phyloP scores from a whole-genome alignment of 805 yeast species.

The Metschnikowia gruessii region DNA sequence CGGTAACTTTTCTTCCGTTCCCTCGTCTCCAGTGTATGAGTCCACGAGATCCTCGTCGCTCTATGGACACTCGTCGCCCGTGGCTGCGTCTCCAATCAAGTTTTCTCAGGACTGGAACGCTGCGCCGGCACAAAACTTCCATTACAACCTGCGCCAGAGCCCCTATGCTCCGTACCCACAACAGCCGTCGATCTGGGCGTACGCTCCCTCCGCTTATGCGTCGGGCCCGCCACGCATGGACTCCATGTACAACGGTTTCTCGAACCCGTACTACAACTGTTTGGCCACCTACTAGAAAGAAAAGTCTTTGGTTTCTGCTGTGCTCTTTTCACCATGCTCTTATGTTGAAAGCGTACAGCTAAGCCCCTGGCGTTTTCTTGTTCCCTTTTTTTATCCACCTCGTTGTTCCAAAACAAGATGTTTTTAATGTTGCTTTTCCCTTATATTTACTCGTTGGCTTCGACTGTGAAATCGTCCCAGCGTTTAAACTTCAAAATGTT shows the following conservation, averaged over 20 bases:
- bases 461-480: neutral
- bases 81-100: conserved; percentile 26
- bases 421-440: too few relatives aligned
- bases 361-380: too few relatives aligned
- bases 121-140: conserved; percentile 2
- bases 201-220: conserved; percentile 19
- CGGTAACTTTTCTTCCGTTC: conserved; percentile 14
- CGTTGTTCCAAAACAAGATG: too few relatives aligned
- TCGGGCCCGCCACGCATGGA: conserved; percentile 16
- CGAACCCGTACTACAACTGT: conserved; percentile 38
- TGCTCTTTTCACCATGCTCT: neutral
- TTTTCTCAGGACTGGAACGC: conserved; percentile 21
- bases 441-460: too few relatives aligned
- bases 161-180: conserved; percentile 3
- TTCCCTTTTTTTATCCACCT: too few relatives aligned
- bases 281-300: conserved; percentile 17
- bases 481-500: neutral
- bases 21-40: conserved; percentile 23
- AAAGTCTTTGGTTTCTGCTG: too few relatives aligned
- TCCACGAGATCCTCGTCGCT: conserved; percentile 12
- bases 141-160: conserved; percentile 4
- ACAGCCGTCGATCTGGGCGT: conserved; percentile 28
- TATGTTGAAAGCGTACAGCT: too few relatives aligned
- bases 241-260: conserved; percentile 24
- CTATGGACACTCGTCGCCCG: conserved; percentile 26